These are phyloP conservation scores for Porodaedalea pini DNA, from an alignment of 1,284 basidiomycete genomes.

Conservation along the genomic window DNA sequence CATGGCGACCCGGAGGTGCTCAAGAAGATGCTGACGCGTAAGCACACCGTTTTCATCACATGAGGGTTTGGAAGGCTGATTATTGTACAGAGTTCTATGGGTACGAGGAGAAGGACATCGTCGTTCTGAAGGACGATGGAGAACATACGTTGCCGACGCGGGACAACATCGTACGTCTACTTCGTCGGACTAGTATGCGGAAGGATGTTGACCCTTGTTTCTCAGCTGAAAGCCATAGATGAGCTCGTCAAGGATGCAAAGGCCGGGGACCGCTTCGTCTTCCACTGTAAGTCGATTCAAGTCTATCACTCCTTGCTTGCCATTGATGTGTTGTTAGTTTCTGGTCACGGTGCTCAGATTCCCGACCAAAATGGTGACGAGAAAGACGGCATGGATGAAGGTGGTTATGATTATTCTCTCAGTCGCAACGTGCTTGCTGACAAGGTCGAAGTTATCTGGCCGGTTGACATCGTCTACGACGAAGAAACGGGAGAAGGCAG, in stretches of 20 bases:
- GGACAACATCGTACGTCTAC: constrained; percentile 20
- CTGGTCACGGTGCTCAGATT: constrained; percentile 21
- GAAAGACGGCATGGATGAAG: constrained; percentile 22
- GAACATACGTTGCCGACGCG: constrained; percentile 17
- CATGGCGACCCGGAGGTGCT: constrained; percentile 14
- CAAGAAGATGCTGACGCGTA: constrained; percentile 13
- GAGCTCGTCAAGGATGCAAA: constrained; percentile 19
- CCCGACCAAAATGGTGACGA: constrained; percentile 15
- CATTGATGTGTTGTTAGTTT: constrained; percentile 4
- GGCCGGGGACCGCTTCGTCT: constrained; percentile 22
- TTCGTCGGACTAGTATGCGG: background rate
- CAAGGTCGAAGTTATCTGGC: constrained; percentile 12
- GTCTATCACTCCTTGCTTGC: background rate
- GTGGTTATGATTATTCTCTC: background rate
- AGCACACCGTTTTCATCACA: background rate
- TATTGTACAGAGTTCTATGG: constrained; percentile 12
- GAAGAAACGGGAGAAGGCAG: background rate
- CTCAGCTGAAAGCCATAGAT: constrained; percentile 19
- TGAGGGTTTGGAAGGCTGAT: background rate
- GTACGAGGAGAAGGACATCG: constrained; percentile 14
- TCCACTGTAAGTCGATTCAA: constrained; percentile 21
- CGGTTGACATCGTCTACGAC: constrained; percentile 13
- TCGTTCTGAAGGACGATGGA: constrained; percentile 20
- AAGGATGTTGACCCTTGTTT: background rate
- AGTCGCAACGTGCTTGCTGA: background rate